These are phyloP conservation scores for Colletotrichum sp. DNA, from an alignment of 2,329 filamentous ascomycete species.

Conservation along the genomic window DNA sequence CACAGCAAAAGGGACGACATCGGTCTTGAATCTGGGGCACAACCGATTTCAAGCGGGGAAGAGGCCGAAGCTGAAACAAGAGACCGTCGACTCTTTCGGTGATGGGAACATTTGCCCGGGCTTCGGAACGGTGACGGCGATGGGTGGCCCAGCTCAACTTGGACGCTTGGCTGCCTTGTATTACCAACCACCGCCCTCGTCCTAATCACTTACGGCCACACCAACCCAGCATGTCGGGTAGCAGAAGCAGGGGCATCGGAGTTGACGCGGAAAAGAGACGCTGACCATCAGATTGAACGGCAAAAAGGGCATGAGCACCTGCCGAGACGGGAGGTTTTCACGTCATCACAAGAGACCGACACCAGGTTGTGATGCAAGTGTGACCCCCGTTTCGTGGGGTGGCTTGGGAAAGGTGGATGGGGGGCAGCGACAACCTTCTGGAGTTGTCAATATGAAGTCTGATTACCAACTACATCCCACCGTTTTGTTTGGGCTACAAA, in stretches of 20 bases:
- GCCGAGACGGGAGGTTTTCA: neutral
- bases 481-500: neutral
- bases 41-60: slow-evolving; percentile 3
- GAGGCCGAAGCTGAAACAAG: slow-evolving; percentile 2
- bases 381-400: slow-evolving; percentile 20
- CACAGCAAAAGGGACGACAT: slow-evolving; percentile 11
- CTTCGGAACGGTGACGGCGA: neutral
- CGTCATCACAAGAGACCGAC: slow-evolving; percentile 5
- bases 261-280: neutral
- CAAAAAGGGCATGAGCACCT: neutral
- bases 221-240: neutral
- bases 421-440: slow-evolving; percentile 1
- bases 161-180: neutral
- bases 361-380: slow-evolving; percentile 2
- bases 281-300: neutral
- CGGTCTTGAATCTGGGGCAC: neutral
- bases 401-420: slow-evolving; percentile 6
- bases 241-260: neutral
- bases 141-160: neutral
- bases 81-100: neutral
- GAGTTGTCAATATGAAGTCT: neutral
- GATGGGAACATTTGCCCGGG: neutral
- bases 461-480: slow-evolving; percentile 14
- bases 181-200: neutral
- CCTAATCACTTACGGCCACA: neutral